phyloP scores from a whole-genome alignment of 495 filamentous ascomycete genomes.

The Entonaema liquescens region DNA sequence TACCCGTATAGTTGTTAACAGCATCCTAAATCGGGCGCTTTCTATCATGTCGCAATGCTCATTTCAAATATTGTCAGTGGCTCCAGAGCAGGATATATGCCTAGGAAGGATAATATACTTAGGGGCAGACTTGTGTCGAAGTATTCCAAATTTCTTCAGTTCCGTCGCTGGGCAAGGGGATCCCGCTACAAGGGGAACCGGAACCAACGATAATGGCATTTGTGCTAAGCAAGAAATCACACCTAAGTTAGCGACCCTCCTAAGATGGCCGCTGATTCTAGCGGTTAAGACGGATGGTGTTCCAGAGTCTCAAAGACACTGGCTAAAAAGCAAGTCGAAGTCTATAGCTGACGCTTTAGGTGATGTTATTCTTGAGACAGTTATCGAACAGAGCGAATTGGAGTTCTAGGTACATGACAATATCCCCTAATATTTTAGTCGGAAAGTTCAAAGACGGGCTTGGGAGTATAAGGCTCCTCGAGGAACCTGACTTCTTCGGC shows the following conservation, averaged over 20 bases:
- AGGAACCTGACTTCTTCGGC: conserved; percentile 67
- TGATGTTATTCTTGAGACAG: conserved; percentile 22
- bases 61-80: background rate
- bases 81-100: conserved; percentile 19
- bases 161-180: background rate
- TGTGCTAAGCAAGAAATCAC: conserved; percentile 13
- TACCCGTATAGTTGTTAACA: conserved; percentile 40
- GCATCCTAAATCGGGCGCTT: conserved; percentile 35
- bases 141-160: conserved; percentile 36
- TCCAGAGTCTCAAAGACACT: conserved; percentile 36
- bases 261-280: conserved; percentile 46
- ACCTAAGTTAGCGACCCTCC: conserved; percentile 34
- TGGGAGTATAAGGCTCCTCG: conserved; percentile 64
- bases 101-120: conserved; percentile 32
- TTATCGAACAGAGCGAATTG: conserved; percentile 16
- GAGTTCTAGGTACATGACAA: conserved; percentile 19
- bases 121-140: conserved; percentile 31
- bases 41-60: conserved; percentile 13
- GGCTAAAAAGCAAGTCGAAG: conserved; percentile 34
- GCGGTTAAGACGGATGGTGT: conserved; percentile 36
- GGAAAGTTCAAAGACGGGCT: conserved; percentile 6
- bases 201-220: background rate
- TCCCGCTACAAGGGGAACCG: background rate
- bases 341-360: conserved; percentile 25
- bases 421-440: background rate